Evolutionary conservation across 176 grass and related monocot species (phyloP).

Genomic region (Puccinellia tenuiflora): DNA sequence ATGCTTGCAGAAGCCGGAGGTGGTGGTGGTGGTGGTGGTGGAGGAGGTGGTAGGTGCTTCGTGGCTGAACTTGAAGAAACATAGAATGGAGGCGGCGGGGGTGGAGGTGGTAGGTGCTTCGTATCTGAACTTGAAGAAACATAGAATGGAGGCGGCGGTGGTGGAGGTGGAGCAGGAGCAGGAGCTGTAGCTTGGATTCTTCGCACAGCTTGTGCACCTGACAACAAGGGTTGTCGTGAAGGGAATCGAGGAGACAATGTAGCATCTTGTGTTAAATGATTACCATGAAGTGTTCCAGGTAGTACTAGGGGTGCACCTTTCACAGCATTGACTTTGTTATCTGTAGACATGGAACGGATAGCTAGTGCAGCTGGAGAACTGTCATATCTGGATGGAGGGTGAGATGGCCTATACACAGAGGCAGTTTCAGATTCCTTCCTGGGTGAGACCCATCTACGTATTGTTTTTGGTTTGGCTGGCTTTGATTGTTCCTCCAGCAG

Average conservation of each 20-base stretch:
- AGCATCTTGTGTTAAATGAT: constrained; percentile 8
- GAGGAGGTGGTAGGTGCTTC: constrained; percentile 8
- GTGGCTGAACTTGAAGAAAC: constrained; percentile 16
- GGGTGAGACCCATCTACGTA: constrained; percentile 70
- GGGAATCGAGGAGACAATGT: background rate
- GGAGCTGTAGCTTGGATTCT: constrained; percentile 21
- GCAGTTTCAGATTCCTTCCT: constrained; percentile 61
- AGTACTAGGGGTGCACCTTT: constrained; percentile 12
- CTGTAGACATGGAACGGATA: constrained; percentile 44
- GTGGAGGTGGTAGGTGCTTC: constrained; percentile 7
- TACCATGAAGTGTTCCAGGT: background rate
- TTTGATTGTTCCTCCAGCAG: constrained; percentile 36
- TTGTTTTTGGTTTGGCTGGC: constrained; percentile 43
- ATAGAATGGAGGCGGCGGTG: constrained; percentile 13
- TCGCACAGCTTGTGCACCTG: constrained; percentile 15
- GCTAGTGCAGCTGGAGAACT: constrained; percentile 79
- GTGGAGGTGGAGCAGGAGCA: constrained; percentile 5
- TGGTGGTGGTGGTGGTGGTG: constrained; percentile 4
- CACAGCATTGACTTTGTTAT: constrained; percentile 24
- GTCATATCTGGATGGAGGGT: constrained; percentile 80
- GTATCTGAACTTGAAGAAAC: constrained; percentile 12
- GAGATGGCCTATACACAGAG: constrained; percentile 57
- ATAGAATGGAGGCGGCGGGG: constrained; percentile 15
- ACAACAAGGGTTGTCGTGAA: constrained; percentile 8
- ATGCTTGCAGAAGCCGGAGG: constrained; percentile 18